These are phyloP conservation scores for Calocera viscosa DNA, from an alignment of 768 basidiomycete genomes.

Conservation along the genomic window DNA sequence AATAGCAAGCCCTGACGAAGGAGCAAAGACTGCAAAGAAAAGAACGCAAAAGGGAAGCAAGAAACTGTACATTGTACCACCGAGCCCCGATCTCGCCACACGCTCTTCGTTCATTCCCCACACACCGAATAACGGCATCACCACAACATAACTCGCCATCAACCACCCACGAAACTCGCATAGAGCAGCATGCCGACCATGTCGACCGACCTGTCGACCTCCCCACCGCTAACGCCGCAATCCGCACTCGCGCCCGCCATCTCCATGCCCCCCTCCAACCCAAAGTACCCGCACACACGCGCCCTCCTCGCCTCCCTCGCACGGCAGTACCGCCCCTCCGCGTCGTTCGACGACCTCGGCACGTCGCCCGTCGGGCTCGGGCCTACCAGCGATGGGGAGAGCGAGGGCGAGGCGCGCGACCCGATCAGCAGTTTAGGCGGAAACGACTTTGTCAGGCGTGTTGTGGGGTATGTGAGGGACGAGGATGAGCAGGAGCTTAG, in stretches of 20 bases:
- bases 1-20: background rate
- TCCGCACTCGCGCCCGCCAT: background rate
- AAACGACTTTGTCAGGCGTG: slow-evolving; percentile 50
- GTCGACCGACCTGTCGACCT: background rate
- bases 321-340: slow-evolving; percentile 49
- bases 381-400: slow-evolving; percentile 34
- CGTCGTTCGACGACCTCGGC: background rate
- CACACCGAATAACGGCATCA: background rate
- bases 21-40: background rate
- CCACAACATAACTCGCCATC: no score
- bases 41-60: background rate
- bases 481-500: slow-evolving; percentile 87
- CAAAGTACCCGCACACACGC: slow-evolving; percentile 65
- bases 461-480: slow-evolving; percentile 57
- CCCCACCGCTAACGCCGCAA: background rate
- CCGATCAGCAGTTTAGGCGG: slow-evolving; percentile 45
- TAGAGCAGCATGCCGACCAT: background rate
- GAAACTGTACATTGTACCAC: background rate
- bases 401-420: slow-evolving; percentile 35
- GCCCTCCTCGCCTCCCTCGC: slow-evolving; percentile 66
- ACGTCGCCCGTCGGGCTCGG: slow-evolving; percentile 26
- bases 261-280: background rate
- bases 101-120: background rate
- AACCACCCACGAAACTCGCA: background rate
- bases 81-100: background rate